Percentiles rank a stretch among this genome's conserved stretches.
phyloP scores from a whole-genome alignment of 225 moss, liverwort and hornwort species.

The Neckera pumila region DNA sequence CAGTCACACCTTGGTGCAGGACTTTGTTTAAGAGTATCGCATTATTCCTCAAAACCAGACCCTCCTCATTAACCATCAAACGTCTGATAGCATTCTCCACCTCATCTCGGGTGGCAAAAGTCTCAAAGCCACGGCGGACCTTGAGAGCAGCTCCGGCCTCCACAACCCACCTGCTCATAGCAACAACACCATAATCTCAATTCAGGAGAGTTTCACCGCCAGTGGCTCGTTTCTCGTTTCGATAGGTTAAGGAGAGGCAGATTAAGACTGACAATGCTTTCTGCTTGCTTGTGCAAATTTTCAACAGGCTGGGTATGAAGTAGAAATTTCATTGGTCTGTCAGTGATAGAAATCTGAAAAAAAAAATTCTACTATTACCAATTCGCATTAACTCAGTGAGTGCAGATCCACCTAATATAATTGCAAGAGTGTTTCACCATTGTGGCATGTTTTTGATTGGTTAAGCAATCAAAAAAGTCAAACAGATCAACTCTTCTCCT shows the following conservation, averaged over 20 bases:
- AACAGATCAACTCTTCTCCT: neutral
- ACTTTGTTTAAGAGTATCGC: neutral
- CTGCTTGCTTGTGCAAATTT: neutral
- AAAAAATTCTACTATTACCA: neutral
- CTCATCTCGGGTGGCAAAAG: neutral
- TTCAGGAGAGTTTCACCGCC: neutral
- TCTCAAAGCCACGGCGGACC: neutral
- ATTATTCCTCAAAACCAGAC: neutral
- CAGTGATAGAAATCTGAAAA: neutral
- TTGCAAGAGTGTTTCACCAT: neutral
- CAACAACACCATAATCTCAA: neutral
- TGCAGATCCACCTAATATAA: neutral
- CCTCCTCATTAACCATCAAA: neutral
- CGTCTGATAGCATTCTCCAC: neutral
- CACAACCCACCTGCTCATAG: conserved; percentile 3
- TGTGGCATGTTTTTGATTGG: neutral
- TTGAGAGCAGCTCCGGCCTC: neutral
- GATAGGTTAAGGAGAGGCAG: too few relatives aligned
- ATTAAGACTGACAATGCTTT: neutral
- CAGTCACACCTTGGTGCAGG: neutral
- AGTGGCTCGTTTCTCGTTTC: neutral
- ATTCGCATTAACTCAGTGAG: neutral
- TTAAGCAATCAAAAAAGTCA: neutral
- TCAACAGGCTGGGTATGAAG: neutral
- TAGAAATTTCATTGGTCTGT: neutral